These are phyloP conservation scores for Saccharum spontaneum DNA, from an alignment of 176 grass and related monocot genomes.

Conservation along the genomic window DNA sequence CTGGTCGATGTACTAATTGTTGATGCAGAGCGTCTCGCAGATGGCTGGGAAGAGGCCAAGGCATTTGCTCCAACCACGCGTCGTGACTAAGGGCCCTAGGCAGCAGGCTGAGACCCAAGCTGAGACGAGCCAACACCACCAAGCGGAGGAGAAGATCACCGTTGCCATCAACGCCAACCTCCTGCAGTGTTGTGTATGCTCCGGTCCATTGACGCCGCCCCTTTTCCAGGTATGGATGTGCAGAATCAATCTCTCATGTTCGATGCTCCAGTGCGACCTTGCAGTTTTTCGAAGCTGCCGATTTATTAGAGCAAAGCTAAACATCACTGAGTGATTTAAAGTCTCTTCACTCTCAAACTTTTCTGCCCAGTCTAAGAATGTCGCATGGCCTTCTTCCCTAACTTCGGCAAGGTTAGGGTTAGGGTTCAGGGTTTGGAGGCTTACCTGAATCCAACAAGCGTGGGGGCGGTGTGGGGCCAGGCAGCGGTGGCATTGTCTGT, in stretches of 20 bases:
- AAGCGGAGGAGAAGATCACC: neutral
- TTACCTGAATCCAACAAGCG: too few relatives aligned
- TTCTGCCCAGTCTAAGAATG: too few relatives aligned
- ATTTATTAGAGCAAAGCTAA: too few relatives aligned
- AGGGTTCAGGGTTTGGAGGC: too few relatives aligned
- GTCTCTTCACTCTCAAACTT: too few relatives aligned
- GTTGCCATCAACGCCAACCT: neutral
- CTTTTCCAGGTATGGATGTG: neutral
- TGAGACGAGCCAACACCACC: neutral
- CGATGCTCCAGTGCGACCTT: neutral
- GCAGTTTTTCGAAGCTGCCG: too few relatives aligned
- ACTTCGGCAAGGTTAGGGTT: too few relatives aligned
- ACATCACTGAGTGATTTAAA: too few relatives aligned
- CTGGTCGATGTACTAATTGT: neutral
- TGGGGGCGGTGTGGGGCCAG: too few relatives aligned
- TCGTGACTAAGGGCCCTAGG: neutral
- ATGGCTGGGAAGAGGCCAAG: neutral
- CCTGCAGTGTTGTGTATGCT: neutral
- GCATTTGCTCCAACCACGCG: fast-evolving
- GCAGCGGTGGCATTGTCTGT: too few relatives aligned
- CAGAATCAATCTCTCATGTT: neutral
- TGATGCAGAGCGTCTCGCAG: neutral
- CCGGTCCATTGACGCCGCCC: neutral
- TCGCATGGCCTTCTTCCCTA: too few relatives aligned
- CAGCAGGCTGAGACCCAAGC: neutral